Conservation (phyloP, 2,329 filamentous ascomycete species). For the Emmonsia crescens region DNA sequence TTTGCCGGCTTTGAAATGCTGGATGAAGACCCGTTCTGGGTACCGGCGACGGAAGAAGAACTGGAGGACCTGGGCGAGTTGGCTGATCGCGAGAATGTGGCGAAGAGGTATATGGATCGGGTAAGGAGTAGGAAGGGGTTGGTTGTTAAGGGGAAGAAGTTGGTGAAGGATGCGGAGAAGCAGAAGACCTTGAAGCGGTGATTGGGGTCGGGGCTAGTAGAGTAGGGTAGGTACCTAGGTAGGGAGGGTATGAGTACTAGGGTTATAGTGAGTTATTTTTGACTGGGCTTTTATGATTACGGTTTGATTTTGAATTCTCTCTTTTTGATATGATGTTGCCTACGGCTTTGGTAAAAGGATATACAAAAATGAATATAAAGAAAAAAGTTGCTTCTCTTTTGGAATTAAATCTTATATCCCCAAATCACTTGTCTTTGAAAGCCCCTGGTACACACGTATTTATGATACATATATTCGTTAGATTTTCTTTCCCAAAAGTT, state of each 20-base stretch:
- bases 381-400: background rate
- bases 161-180: slow-evolving; percentile 84
- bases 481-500: no score
- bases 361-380: background rate
- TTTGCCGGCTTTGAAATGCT: slow-evolving; percentile 89
- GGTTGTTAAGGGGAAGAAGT: slow-evolving; percentile 62
- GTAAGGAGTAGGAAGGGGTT: slow-evolving; percentile 81
- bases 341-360: background rate
- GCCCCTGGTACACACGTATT: no score
- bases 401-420: background rate
- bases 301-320: background rate
- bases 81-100: slow-evolving; percentile 89
- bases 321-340: background rate
- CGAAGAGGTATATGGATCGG: slow-evolving; percentile 87
- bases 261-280: background rate
- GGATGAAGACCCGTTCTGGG: slow-evolving; percentile 96
- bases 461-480: no score
- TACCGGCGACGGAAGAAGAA: slow-evolving; percentile 91
- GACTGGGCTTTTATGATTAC: background rate
- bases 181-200: slow-evolving; percentile 60
- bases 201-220: background rate
- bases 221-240: background rate
- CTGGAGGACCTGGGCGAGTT: slow-evolving; percentile 90
- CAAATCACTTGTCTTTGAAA: background rate
- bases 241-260: background rate